phyloP scores from a whole-genome alignment of 2,329 filamentous ascomycete species.

The Neofusicoccum kwambonambiense region DNA sequence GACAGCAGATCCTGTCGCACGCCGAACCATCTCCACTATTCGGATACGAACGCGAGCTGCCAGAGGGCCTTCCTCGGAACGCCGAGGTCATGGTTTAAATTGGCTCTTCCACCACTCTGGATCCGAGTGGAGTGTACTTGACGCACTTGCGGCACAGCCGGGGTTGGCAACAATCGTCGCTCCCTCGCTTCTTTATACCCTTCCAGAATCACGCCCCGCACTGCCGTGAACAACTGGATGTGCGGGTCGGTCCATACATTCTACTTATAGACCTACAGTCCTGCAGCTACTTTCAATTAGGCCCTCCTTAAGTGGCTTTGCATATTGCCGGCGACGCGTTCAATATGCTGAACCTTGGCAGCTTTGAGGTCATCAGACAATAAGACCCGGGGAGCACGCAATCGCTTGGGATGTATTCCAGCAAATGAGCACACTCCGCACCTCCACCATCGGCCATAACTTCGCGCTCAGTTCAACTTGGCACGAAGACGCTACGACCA shows the following conservation, averaged over 20 bases:
- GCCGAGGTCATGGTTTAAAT: neutral
- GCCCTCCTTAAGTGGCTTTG: neutral
- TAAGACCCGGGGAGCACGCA: no score
- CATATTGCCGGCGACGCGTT: no score
- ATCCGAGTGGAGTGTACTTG: neutral
- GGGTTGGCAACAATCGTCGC: neutral
- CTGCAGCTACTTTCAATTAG: neutral
- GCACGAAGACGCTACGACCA: no score
- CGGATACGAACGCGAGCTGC: neutral
- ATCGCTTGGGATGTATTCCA: no score
- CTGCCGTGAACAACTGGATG: neutral
- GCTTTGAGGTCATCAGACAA: no score
- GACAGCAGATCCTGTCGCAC: neutral
- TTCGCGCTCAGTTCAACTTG: neutral
- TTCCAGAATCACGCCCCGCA: neutral
- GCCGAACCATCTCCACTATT: neutral
- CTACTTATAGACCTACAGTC: no score
- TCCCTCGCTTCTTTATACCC: neutral
- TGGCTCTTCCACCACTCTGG: neutral
- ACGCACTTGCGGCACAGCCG: neutral
- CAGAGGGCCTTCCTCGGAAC: no score
- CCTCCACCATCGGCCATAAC: neutral
- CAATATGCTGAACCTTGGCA: no score
- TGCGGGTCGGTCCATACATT: no score
- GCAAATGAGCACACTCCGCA: neutral